A percentile compares a stretch with the other conserved stretches of the same genome.
Evolutionary conservation across 2,329 filamentous ascomycete species (phyloP).

Genomic region (Lasiodiplodia hormozganensis): DNA sequence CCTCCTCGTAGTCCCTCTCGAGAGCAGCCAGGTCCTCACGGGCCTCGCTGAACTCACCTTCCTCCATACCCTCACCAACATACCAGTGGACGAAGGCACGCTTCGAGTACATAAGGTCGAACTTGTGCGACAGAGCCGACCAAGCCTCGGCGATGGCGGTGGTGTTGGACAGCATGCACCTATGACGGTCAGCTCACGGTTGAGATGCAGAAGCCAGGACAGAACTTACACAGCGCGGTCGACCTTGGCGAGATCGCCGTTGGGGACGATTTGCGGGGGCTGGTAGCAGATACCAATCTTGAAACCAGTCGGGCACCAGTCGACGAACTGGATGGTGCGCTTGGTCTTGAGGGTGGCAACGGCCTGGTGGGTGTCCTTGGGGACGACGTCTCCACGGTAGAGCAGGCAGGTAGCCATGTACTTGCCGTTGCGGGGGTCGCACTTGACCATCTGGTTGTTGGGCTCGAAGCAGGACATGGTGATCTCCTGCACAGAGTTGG

Average conservation of each 20-base stretch:
- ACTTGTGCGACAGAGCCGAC: conserved; percentile 76
- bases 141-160: conserved; percentile 77
- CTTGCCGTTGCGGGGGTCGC: conserved; percentile 76
- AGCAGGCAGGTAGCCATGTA: conserved; percentile 78
- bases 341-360: conserved; percentile 74
- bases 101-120: conserved; percentile 81
- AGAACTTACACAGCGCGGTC: conserved; percentile 79
- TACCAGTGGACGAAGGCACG: conserved; percentile 80
- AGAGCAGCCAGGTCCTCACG: conserved; percentile 85
- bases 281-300: conserved; percentile 84
- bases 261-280: conserved; percentile 92
- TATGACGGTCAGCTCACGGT: background rate
- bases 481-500: conserved; percentile 94
- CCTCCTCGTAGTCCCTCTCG: conserved; percentile 88
- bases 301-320: conserved; percentile 79
- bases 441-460: conserved; percentile 81
- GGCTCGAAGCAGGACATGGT: conserved; percentile 66
- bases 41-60: conserved; percentile 87
- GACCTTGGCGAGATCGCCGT: conserved; percentile 97
- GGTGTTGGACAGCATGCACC: conserved; percentile 76
- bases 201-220: background rate
- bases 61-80: conserved; percentile 91
- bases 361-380: conserved; percentile 72
- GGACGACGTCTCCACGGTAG: conserved; percentile 75
- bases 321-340: conserved; percentile 74